These are phyloP conservation scores for Phoma sp. DNA, from an alignment of 2,329 filamentous ascomycete species.

Conservation along the genomic window DNA sequence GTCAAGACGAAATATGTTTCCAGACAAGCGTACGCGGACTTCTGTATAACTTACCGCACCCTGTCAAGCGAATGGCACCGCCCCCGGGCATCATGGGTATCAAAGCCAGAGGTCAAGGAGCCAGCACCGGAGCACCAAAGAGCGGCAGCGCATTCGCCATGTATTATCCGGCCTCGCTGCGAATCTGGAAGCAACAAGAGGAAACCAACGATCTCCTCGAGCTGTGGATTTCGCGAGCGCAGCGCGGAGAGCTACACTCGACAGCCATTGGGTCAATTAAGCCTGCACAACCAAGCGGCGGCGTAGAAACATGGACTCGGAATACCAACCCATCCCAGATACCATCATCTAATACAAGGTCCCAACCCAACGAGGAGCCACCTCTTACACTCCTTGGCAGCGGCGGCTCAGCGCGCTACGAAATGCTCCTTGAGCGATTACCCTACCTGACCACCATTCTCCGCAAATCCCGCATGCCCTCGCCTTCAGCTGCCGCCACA, in stretches of 20 bases:
- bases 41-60: slow-evolving; percentile 82
- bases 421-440: slow-evolving; percentile 83
- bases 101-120: slow-evolving; percentile 39
- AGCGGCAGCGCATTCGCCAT: slow-evolving; percentile 78
- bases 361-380: slow-evolving; percentile 21
- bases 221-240: slow-evolving; percentile 68
- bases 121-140: slow-evolving; percentile 33
- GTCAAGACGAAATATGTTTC: slow-evolving; percentile 94
- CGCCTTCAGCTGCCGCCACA: slow-evolving; percentile 35
- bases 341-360: neutral
- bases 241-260: slow-evolving; percentile 48
- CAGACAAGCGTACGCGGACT: slow-evolving; percentile 88
- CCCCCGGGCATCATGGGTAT: slow-evolving; percentile 47
- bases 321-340: slow-evolving; percentile 26
- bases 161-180: slow-evolving; percentile 87
- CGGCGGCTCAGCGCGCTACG: slow-evolving; percentile 68
- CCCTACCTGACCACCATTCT: slow-evolving; percentile 81
- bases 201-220: slow-evolving; percentile 80
- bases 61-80: slow-evolving; percentile 71
- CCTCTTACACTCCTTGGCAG: slow-evolving; percentile 62
- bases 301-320: slow-evolving; percentile 50
- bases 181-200: slow-evolving; percentile 83
- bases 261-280: slow-evolving; percentile 36
- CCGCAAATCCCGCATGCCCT: slow-evolving; percentile 39
- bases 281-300: slow-evolving; percentile 38